These are phyloP conservation scores for Aspergillus avenaceus DNA, from an alignment of 495 filamentous ascomycete genomes.

Conservation along the genomic window DNA sequence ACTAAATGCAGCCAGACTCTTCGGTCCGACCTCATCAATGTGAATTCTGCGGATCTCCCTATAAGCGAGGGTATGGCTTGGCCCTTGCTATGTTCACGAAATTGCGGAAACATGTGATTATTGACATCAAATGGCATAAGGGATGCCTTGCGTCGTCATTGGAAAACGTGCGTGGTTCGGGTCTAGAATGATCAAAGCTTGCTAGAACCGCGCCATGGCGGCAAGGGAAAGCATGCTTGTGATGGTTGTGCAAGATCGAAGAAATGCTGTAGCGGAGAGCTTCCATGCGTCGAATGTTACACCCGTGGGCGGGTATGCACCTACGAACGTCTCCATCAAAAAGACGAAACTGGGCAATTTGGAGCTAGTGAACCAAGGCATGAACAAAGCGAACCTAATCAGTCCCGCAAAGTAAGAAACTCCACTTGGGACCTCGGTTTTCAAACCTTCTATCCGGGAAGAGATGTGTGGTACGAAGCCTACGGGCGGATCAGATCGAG, in stretches of 20 bases:
- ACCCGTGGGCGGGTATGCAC: slow-evolving; percentile 23
- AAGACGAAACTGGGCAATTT: background rate
- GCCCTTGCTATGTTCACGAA: background rate
- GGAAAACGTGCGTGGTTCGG: slow-evolving; percentile 31
- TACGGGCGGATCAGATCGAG: background rate
- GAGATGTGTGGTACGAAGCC: slow-evolving; percentile 4
- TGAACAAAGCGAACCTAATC: background rate
- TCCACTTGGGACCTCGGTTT: slow-evolving; percentile 21
- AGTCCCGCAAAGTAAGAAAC: background rate
- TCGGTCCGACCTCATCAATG: slow-evolving; percentile 18
- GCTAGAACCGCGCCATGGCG: slow-evolving; percentile 22
- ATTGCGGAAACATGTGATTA: background rate
- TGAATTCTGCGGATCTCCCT: slow-evolving; percentile 26
- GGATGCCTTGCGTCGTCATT: slow-evolving; percentile 31
- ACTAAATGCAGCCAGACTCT: slow-evolving; percentile 16
- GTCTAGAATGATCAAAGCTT: slow-evolving; percentile 19
- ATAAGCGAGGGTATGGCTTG: slow-evolving; percentile 31
- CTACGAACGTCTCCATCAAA: slow-evolving; percentile 22
- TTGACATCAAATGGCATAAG: slow-evolving; percentile 8
- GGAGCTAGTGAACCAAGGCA: background rate
- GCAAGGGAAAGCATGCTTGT: slow-evolving; percentile 33
- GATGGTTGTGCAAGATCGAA: slow-evolving; percentile 32
- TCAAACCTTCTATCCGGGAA: slow-evolving; percentile 22
- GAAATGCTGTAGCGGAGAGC: slow-evolving; percentile 28
- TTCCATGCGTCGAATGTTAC: slow-evolving; percentile 27